Base-by-base conservation (phyloP, 352 stramenopile species). In the Globisporangium viniferum region DNA sequence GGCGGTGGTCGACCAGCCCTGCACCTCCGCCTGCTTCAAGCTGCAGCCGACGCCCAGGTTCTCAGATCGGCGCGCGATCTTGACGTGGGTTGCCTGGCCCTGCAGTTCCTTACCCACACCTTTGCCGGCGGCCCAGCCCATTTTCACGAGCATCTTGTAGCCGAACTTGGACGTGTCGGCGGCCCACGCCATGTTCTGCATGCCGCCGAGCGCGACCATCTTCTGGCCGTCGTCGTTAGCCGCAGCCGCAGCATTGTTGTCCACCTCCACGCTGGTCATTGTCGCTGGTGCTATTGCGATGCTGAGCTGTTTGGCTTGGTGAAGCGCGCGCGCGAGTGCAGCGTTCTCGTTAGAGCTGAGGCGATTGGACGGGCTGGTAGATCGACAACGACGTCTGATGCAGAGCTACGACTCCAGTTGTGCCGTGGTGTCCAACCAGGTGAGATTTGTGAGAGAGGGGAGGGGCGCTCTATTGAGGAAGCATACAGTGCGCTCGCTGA, bases 61-160 rank as follows among this genome's bases (percentile, higher is more conserved):
- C 68, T 98, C 91, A 6, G 90, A 88, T 20, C 93, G 89, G 29
- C 90, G 86, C 39, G 92, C 75, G 41, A 97, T 88, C 73, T 96
- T 94, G 39, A 98, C 80, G 74, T 97, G 88, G 22, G 86, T 85
- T 29, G 86, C 85, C 67, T 90, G 89, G 4, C 92, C 91, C 74
- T 98, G 92, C 59, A 97, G 79, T 35, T 98, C 79, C 71, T 98
- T 98, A 22, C 96, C 96, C 44, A 98, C 86, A 61, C 92, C 95
- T 68, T 96, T 88, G 59, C 94, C 94, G 35, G 97, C 92, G 27
- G 88, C 93, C 94, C 95, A 99, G 71, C 96, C 96, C 95, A 99
- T 98, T 75, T 98, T 98, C 24, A 93, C 73, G 36, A 99, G 86
- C 88, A 99, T 97, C 73, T 97, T 97, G 70, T 92, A 95, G 20